Conservation (phyloP, 2,329 filamentous ascomycete species). For the Fusarium sp. region DNA sequence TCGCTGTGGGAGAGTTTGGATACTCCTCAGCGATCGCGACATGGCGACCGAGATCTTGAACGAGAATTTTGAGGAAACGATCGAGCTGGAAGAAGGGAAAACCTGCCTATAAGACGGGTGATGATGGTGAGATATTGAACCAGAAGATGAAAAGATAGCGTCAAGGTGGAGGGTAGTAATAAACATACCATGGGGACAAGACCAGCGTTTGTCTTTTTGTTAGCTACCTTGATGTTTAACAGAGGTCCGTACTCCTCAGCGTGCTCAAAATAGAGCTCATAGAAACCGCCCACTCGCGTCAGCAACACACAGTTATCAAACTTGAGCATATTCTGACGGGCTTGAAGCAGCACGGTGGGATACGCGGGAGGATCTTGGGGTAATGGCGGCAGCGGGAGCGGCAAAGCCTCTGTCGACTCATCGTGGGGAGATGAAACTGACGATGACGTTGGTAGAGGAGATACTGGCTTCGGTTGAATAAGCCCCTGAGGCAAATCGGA, state of each 20-base stretch:
- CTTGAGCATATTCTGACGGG: conserved; percentile 86
- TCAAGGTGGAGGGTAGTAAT: conserved; percentile 11
- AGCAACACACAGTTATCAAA: conserved; percentile 91
- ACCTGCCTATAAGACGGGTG: conserved; percentile 69
- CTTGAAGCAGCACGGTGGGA: conserved; percentile 89
- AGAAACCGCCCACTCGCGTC: conserved; percentile 94
- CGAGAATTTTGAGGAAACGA: conserved; percentile 89
- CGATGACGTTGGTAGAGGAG: conserved; percentile 28
- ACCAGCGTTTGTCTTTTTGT: conserved; percentile 81
- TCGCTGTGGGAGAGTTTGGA: conserved; percentile 75
- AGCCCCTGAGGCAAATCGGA: conserved; percentile 67
- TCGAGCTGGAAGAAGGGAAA: conserved; percentile 95
- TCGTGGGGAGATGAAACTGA: conserved; percentile 23
- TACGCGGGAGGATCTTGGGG: conserved; percentile 67
- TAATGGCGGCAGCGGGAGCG: conserved; percentile 21
- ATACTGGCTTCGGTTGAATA: conserved; percentile 41
- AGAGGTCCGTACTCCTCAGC: conserved; percentile 88
- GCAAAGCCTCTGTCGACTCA: conserved; percentile 18
- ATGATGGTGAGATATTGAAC: conserved; percentile 27
- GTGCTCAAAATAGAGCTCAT: conserved; percentile 97
- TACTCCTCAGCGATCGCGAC: conserved; percentile 97
- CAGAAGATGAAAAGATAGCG: not conserved
- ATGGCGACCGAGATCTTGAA: conserved; percentile 89
- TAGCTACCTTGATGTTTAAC: conserved; percentile 86
- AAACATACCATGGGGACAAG: conserved; percentile 82